These are phyloP conservation scores for Saccharomycopsis crataegensis DNA, from an alignment of 1,139 yeast species.

Conservation along the genomic window DNA sequence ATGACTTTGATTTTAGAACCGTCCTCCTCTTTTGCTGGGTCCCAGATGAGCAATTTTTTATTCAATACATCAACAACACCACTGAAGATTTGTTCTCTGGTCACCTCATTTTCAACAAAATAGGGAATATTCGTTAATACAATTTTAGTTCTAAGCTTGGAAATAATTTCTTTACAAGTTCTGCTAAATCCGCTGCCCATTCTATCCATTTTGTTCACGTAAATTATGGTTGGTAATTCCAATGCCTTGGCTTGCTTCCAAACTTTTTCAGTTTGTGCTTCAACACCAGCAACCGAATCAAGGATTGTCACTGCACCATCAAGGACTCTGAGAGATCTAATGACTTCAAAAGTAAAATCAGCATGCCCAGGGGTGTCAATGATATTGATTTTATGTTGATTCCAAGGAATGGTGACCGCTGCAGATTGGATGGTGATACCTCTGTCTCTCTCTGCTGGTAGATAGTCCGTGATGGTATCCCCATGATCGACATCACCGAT, in stretches of 20 bases:
- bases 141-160: constrained; percentile 67
- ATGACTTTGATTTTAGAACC: constrained; percentile 51
- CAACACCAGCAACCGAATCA: constrained; percentile 97
- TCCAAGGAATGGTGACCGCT: constrained; percentile 90
- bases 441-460: constrained; percentile 84
- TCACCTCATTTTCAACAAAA: constrained; percentile 36
- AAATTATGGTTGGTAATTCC: constrained; percentile 66
- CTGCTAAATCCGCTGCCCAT: constrained; percentile 93
- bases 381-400: constrained; percentile 63
- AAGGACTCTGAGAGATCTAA: constrained; percentile 75
- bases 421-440: constrained; percentile 98
- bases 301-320: constrained; percentile 92
- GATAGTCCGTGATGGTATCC: constrained; percentile 89
- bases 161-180: constrained; percentile 79
- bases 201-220: constrained; percentile 92
- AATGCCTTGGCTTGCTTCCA: constrained; percentile 80
- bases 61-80: constrained; percentile 85
- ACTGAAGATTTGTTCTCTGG: constrained; percentile 42
- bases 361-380: constrained; percentile 99
- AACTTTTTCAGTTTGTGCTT: constrained; percentile 95
- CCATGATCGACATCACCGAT: constrained; percentile 97
- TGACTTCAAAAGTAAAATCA: constrained; percentile 93
- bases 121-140: constrained; percentile 76
- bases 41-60: constrained; percentile 61
- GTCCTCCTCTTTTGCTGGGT: constrained; percentile 29